Conservation (phyloP, 1,284 basidiomycete genomes). For the Tremellales sp. region DNA sequence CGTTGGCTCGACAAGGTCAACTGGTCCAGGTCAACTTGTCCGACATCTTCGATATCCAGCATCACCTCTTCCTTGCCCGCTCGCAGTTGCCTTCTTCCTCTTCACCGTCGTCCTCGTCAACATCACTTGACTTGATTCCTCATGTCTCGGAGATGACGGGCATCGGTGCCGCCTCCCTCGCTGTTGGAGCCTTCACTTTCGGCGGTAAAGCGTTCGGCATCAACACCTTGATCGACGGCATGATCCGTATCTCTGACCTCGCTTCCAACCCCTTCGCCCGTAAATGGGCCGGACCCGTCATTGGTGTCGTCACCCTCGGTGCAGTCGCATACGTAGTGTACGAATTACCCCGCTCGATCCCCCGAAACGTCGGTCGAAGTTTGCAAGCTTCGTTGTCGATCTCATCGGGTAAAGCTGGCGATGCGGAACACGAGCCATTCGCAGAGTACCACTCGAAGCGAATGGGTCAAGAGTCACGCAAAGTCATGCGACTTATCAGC, state of each 20-base stretch:
- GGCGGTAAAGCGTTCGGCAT: slow-evolving; percentile 74
- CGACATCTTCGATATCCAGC: slow-evolving; percentile 84
- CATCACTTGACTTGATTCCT: slow-evolving; percentile 31
- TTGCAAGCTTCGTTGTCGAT: slow-evolving; percentile 54
- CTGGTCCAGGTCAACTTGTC: slow-evolving; percentile 51
- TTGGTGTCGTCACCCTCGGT: slow-evolving; percentile 68
- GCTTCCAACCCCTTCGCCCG: slow-evolving; percentile 76
- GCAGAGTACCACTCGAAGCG: slow-evolving; percentile 67
- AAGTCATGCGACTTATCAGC: slow-evolving; percentile 85
- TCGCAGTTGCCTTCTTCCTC: slow-evolving; percentile 54
- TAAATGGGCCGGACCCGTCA: slow-evolving; percentile 80
- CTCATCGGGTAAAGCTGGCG: slow-evolving; percentile 29
- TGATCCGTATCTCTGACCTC: slow-evolving; percentile 69
- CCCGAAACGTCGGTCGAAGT: slow-evolving; percentile 81
- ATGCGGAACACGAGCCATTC: slow-evolving; percentile 53
- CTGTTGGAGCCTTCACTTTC: slow-evolving; percentile 82
- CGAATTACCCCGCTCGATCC: slow-evolving; percentile 86
- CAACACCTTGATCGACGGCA: slow-evolving; percentile 70
- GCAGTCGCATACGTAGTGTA: slow-evolving; percentile 76
- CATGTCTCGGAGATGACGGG: slow-evolving; percentile 53
- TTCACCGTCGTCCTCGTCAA: slow-evolving; percentile 9
- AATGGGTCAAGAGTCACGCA: slow-evolving; percentile 81
- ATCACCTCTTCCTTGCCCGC: slow-evolving; percentile 58
- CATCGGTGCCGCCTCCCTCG: slow-evolving; percentile 70
- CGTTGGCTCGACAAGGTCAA: slow-evolving; percentile 36